Evolutionary conservation across 1,284 basidiomycete genomes (phyloP).

Genomic region (Neolentinus lepideus): DNA sequence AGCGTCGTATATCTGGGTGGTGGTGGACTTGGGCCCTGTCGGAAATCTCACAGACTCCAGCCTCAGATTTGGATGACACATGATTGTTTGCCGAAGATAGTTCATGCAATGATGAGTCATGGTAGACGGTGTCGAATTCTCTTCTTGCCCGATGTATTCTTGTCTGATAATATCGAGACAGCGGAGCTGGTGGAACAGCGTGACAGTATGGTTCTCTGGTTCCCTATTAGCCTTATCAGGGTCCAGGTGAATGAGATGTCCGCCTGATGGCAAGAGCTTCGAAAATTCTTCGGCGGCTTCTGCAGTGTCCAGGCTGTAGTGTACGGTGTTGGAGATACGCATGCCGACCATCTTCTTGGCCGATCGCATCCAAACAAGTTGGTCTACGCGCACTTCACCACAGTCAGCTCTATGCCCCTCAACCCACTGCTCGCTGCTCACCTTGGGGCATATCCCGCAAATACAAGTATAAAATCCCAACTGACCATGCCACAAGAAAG

Average conservation of each 20-base stretch:
- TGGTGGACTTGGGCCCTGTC: neutral
- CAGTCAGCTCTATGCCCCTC: no score
- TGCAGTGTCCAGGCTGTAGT: constrained; percentile 17
- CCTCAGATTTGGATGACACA: constrained; percentile 21
- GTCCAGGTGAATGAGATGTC: constrained; percentile 17
- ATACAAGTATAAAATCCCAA: no score
- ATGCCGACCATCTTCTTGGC: constrained; percentile 5
- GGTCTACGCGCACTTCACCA: neutral
- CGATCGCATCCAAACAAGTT: neutral
- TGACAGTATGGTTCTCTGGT: constrained; percentile 15
- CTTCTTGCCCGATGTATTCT: constrained; percentile 5
- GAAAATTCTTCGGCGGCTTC: constrained; percentile 21
- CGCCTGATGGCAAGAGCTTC: constrained; percentile 20
- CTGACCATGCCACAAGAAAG: no score
- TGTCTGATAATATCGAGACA: constrained; percentile 20
- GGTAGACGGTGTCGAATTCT: constrained; percentile 2
- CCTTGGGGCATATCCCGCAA: neutral
- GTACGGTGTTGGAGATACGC: constrained; percentile 13
- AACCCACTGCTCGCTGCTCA: no score
- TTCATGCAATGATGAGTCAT: constrained; percentile 25
- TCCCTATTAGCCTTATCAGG: constrained; percentile 4
- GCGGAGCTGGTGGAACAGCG: constrained; percentile 24
- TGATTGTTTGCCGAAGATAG: constrained; percentile 24
- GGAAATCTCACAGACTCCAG: constrained; percentile 11
- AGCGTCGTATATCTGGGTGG: neutral